phyloP scores from a whole-genome alignment of 192 early-diverging fungal genomes.

The Linnemannia elongata region DNA sequence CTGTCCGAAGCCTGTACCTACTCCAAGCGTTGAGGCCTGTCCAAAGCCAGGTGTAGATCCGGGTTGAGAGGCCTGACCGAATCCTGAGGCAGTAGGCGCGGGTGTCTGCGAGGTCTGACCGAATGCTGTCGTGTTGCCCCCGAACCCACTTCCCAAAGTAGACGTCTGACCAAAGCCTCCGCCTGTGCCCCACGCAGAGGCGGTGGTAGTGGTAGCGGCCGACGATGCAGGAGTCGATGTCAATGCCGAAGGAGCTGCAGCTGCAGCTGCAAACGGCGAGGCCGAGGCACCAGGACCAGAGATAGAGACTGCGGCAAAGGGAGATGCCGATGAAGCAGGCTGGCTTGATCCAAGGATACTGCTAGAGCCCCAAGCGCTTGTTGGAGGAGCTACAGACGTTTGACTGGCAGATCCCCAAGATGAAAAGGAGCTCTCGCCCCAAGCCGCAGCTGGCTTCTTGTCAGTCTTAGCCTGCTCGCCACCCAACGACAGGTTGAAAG shows the following conservation, averaged over 20 bases:
- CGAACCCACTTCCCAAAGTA: background rate
- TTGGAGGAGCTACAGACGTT: constrained; percentile 12
- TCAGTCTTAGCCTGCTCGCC: constrained; percentile 13
- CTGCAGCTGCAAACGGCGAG: background rate
- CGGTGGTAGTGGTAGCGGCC: background rate
- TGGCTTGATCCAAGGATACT: background rate
- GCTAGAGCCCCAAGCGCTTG: background rate
- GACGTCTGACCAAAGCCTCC: constrained; percentile 31
- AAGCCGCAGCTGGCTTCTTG: constrained; percentile 24
- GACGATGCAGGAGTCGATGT: constrained; percentile 20
- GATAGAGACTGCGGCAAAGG: constrained; percentile 4
- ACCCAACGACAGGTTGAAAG: constrained; percentile 41
- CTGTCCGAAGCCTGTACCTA: constrained; percentile 32
- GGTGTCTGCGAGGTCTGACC: background rate
- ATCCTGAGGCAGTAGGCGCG: background rate
- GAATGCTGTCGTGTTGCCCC: background rate
- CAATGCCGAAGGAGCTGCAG: constrained; percentile 10
- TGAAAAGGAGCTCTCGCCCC: constrained; percentile 37
- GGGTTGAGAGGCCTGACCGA: constrained; percentile 11
- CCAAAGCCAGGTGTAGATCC: background rate
- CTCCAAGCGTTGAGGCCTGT: background rate
- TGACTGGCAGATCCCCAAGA: constrained; percentile 40
- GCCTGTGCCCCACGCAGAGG: constrained; percentile 16
- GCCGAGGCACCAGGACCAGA: background rate
- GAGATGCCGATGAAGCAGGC: constrained; percentile 3